Base-by-base conservation (phyloP, 306 rosid species). In the Malus asiatica region DNA sequence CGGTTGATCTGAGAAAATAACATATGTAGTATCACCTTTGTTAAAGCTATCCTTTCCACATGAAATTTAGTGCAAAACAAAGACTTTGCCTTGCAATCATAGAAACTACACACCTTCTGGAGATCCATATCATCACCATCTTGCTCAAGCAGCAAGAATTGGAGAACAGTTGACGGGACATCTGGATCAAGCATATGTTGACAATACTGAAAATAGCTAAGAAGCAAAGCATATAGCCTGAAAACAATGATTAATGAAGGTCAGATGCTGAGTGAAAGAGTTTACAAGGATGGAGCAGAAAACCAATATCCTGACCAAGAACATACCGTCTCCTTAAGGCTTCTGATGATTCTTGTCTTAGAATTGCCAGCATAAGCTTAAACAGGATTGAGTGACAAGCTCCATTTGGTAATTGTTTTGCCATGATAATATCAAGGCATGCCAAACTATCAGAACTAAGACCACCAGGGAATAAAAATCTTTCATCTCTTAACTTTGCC, bases 161-260 rank as follows among this genome's bases (percentile, higher is more conserved):
- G 98, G 84, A 92, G 86, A 85, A 95, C 93, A 35, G 92, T 84
- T 80, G 90, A 83, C 35, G 98, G 98, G 79, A 95, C 89, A 85
- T 92, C 96, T 12, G 97, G 97, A 79, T 92, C 93, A 81, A 92
- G 90, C 73, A 95, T 80, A 86, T 95, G 91, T 72, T 81, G 91
- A 78, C 97, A 95, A 82, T 95, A 95, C 86, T 95, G 98, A 78
- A 95, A 90, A 86, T 92, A 95, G 95, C 98, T 89, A 75, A 95
- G 96, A 79, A 95, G 88, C 82, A 95, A 71, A 30, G 97, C 96
- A 79, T 92, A 95, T 92, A 92, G 97, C 71, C 98, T 95, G 96
- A 70, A 85, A 40, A 85, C 20, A 73, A 42, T 77, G 57, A 77
- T 71, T 77, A 29, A 68, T 80, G 80, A 64, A 57, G 79, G 79